phyloP scores from a whole-genome alignment of 1,139 yeast genomes.

The Zygoascus meyerae region DNA sequence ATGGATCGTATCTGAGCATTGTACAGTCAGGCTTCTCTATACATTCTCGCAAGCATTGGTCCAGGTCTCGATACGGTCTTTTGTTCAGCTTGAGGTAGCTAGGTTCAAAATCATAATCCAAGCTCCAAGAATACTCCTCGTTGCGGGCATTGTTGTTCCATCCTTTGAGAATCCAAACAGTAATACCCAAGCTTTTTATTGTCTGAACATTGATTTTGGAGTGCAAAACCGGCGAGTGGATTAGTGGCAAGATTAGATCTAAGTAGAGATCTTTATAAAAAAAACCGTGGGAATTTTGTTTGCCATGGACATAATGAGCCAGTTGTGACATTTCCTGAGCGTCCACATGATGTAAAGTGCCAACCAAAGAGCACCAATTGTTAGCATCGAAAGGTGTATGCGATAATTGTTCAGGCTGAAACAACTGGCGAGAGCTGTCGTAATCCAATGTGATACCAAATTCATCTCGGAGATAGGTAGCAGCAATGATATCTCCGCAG shows the following conservation, averaged over 20 bases:
- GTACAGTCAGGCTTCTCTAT: constrained; percentile 23
- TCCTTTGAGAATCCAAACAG: neutral
- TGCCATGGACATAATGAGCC: constrained; percentile 31
- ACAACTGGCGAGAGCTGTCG: constrained; percentile 22
- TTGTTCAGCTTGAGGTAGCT: neutral
- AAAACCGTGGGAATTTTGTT: constrained; percentile 15
- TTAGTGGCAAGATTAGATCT: constrained; percentile 32
- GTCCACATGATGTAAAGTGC: constrained; percentile 33
- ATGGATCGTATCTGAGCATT: constrained; percentile 31
- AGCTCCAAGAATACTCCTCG: constrained; percentile 22
- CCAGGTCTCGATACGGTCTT: constrained; percentile 21
- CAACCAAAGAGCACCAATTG: constrained; percentile 33
- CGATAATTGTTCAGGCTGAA: constrained; percentile 29
- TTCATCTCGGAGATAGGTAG: constrained; percentile 19
- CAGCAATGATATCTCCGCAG: constrained; percentile 36
- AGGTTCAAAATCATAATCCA: neutral
- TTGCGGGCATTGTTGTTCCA: constrained; percentile 33
- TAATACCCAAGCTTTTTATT: neutral
- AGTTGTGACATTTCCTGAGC: constrained; percentile 33
- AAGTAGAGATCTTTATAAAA: constrained; percentile 29
- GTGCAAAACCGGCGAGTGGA: constrained; percentile 16
- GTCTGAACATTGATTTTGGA: constrained; percentile 13
- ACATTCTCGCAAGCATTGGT: constrained; percentile 26
- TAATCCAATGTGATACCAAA: constrained; percentile 19
- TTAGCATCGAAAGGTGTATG: constrained; percentile 18